Percentiles rank a stretch among this genome's conserved stretches.
Conservation (phyloP, 495 filamentous ascomycete species). For the Neurospora terricola region DNA sequence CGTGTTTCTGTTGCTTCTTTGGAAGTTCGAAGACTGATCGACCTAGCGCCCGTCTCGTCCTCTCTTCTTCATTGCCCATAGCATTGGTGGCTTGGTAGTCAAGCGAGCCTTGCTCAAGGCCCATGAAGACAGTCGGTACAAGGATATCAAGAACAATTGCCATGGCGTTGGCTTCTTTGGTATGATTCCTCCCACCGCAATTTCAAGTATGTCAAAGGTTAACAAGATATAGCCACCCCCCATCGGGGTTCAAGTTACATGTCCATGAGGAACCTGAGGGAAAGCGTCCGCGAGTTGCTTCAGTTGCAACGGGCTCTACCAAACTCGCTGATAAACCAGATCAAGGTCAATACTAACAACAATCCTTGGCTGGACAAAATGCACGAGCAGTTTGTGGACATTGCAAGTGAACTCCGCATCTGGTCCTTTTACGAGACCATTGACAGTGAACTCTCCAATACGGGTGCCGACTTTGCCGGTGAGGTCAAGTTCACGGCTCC, state of each 20-base stretch:
- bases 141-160: slow-evolving; percentile 42
- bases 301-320: slow-evolving; percentile 46
- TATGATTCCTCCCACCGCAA: slow-evolving; percentile 10
- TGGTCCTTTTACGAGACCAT: slow-evolving; percentile 58
- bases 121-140: slow-evolving; percentile 26
- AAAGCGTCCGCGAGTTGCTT: slow-evolving; percentile 44
- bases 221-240: slow-evolving; percentile 38
- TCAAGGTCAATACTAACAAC: slow-evolving; percentile 30
- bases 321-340: slow-evolving; percentile 34
- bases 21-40: neutral
- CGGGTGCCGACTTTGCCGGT: slow-evolving; percentile 10
- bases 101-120: slow-evolving; percentile 48
- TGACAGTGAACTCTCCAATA: slow-evolving; percentile 47
- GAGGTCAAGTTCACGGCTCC: slow-evolving; percentile 44
- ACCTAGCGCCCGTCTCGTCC: slow-evolving; percentile 29
- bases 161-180: slow-evolving; percentile 54
- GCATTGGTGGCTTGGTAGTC: slow-evolving; percentile 52
- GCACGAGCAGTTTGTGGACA: slow-evolving; percentile 46
- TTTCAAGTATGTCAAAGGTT: neutral
- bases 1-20: neutral
- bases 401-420: slow-evolving; percentile 53
- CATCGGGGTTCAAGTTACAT: slow-evolving; percentile 58
- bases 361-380: slow-evolving; percentile 37
- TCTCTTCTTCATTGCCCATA: slow-evolving; percentile 56
- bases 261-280: slow-evolving; percentile 44